Evolutionary conservation across 2,329 filamentous ascomycete species (phyloP), one percentile per base, ranked within the genome.

Genomic region (Xylariomycetidae sp.): DNA sequence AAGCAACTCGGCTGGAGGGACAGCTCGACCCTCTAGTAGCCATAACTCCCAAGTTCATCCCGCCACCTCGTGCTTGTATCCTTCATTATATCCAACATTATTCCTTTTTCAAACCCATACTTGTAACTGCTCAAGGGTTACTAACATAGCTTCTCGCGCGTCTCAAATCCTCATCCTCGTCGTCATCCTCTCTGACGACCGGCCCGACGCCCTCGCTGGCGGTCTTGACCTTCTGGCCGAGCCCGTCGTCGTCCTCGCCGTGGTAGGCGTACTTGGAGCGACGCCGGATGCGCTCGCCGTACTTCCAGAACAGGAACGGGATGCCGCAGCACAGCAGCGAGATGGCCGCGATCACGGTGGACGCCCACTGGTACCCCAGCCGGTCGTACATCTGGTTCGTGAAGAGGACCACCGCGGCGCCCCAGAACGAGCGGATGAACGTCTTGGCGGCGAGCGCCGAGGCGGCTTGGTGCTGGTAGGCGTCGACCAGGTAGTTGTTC

Each of bases 401-500:
- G 60, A 92, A 92, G 1, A 93, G 70, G 0, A 90, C 85, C 1
- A 79, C 76, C 2, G 63, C 71, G 1, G 85, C 86, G 48, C 85
- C 86, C 82, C 85, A 92, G 61, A 89, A 82, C 12, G 76, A 82
- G 16, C 85, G 74, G 38, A 90, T 67, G 52, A 78, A 89, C 0
- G 85, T 90, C 68, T 90, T 90, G 24, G 85, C 84, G 0, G 85
- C 85, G 3, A 90, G 72, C 0, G 84, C 85, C 0, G 82, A 87
- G 1, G 86, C 85, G 1, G 86, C 86, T 59, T 89, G 84, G 60
- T 75, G 70, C 58, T 75, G 71, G 61, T 76, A 76, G 12, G 70
- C 70, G 56, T 76, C 72, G 54, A 76, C 72, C 18, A 84, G 71
- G 61, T 85, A 85, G 63, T 84, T 84, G 59, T 84, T 85, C 48